Percentiles rank a stretch among this genome's conserved stretches.
Conservation (phyloP, 352 stramenopile species). For the Pilasporangium apinafurcum region DNA sequence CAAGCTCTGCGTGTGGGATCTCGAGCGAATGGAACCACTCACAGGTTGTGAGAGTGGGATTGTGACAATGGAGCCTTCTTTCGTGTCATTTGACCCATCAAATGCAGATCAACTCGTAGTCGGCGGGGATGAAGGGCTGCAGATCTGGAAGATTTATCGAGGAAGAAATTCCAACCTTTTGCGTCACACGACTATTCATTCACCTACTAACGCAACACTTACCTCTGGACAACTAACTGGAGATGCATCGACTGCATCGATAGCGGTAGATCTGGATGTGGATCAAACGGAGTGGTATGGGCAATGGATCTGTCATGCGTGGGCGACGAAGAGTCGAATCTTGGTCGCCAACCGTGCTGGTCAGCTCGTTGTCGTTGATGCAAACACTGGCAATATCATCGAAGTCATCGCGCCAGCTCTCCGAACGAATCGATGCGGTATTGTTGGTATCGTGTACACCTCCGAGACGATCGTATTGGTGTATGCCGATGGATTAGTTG, state of each 20-base stretch:
- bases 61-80: conserved; percentile 21
- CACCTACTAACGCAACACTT: not conserved
- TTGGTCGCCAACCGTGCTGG: conserved; percentile 44
- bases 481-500: conserved; percentile 40
- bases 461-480: conserved; percentile 36
- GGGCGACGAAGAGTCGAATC: conserved; percentile 37
- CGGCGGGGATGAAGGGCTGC: conserved; percentile 48
- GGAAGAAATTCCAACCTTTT: conserved; percentile 18
- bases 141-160: conserved; percentile 66
- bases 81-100: conserved; percentile 67
- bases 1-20: conserved; percentile 56
- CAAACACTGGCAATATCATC: conserved; percentile 12
- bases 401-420: conserved; percentile 23
- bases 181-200: conserved; percentile 14
- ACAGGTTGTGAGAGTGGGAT: conserved; percentile 29
- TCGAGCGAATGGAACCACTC: conserved; percentile 39
- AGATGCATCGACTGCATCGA: not conserved
- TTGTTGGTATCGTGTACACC: conserved; percentile 45
- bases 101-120: conserved; percentile 58
- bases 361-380: conserved; percentile 52
- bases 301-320: conserved; percentile 50
- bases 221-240: not conserved
- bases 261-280: conserved; percentile 21
- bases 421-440: conserved; percentile 25
- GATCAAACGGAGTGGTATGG: conserved; percentile 41